These are phyloP conservation scores for Sanghuangporus weigelae DNA, from an alignment of 1,284 basidiomycete genomes.

Conservation along the genomic window DNA sequence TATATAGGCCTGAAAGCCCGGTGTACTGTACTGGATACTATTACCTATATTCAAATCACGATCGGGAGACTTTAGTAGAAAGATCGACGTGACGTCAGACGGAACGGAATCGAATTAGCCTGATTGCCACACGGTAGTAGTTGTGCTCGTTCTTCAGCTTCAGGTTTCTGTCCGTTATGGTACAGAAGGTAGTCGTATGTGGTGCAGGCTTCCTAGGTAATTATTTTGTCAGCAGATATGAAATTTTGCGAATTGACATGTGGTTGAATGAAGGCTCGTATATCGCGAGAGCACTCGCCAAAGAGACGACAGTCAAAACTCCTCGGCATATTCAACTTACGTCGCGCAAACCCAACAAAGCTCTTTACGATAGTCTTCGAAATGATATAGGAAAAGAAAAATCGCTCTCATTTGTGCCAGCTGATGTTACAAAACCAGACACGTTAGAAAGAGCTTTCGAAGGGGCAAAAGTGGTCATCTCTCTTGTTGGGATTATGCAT, in stretches of 20 bases:
- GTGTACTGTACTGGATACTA: not conserved
- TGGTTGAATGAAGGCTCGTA: constrained; percentile 41
- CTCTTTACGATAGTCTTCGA: constrained; percentile 30
- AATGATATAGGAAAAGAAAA: constrained; percentile 22
- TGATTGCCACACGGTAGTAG: not conserved
- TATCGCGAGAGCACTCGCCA: constrained; percentile 43
- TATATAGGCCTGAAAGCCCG: no score
- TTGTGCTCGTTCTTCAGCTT: not conserved
- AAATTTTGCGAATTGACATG: not conserved
- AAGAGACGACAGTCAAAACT: constrained; percentile 25
- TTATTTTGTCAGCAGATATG: constrained; percentile 12
- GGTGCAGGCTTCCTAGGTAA: constrained; percentile 64
- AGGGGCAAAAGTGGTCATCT: constrained; percentile 51
- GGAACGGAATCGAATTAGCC: not conserved
- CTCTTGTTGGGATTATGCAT: constrained; percentile 59
- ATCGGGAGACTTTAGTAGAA: not conserved
- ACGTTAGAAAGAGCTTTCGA: constrained; percentile 44
- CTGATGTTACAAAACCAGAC: constrained; percentile 49
- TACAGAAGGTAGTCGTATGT: constrained; percentile 50
- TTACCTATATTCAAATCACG: no score
- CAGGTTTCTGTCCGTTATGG: not conserved
- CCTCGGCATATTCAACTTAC: constrained; percentile 43
- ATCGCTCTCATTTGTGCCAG: constrained; percentile 40
- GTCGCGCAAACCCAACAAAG: constrained; percentile 44
- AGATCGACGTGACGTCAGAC: not conserved